These are phyloP conservation scores for Curvularia verruculosa DNA, from an alignment of 2,329 filamentous ascomycete species.

Conservation along the genomic window DNA sequence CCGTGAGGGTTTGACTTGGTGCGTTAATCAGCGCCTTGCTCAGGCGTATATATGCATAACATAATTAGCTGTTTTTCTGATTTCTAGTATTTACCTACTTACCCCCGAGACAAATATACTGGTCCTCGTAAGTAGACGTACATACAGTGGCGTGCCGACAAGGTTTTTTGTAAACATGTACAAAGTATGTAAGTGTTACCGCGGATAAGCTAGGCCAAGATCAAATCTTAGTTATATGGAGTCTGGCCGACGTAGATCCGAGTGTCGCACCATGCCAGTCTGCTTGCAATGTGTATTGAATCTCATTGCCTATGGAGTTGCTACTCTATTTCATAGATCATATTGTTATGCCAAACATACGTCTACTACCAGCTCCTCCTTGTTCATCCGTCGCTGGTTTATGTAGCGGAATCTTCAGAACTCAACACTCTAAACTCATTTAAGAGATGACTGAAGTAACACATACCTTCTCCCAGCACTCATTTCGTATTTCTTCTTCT, in stretches of 20 bases:
- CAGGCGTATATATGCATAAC: background rate
- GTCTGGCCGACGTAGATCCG: background rate
- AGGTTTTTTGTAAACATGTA: background rate
- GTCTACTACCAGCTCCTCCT: background rate
- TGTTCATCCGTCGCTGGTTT: too few species aligned
- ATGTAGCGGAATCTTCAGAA: too few species aligned
- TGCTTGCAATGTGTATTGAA: background rate
- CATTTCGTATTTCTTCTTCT: too few species aligned
- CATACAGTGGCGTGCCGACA: background rate
- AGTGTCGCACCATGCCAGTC: background rate
- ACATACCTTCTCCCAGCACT: too few species aligned
- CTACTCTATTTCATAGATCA: background rate
- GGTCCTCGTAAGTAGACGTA: background rate
- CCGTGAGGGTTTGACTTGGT: background rate
- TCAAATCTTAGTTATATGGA: background rate
- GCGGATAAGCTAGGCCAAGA: background rate
- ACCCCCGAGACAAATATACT: background rate
- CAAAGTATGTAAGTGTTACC: background rate
- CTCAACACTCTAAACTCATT: too few species aligned
- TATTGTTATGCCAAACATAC: background rate
- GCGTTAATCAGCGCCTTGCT: background rate
- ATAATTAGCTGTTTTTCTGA: background rate
- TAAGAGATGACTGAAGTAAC: too few species aligned
- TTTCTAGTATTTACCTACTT: background rate
- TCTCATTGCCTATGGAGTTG: background rate